A percentile compares a stretch with the other conserved stretches of the same genome.
phyloP scores from a whole-genome alignment of 495 filamentous ascomycete genomes.

The Aspergillus biplanus region DNA sequence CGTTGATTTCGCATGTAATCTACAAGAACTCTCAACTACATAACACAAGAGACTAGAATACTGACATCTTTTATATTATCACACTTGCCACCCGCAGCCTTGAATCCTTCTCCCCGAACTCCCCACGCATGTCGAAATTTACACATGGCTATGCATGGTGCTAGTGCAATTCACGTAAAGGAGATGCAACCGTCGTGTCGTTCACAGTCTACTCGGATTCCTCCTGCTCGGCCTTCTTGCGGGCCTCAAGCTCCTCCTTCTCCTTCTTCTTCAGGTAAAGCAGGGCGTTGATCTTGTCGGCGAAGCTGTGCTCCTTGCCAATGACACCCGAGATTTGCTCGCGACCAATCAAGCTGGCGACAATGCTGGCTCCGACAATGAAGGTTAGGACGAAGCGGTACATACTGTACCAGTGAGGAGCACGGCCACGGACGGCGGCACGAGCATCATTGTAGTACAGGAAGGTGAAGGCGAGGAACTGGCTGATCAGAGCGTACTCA shows the following conservation, averaged over 20 bases:
- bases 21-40: constrained; percentile 28
- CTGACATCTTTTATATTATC: constrained; percentile 25
- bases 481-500: constrained; percentile 85
- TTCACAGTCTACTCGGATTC: constrained; percentile 46
- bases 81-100: constrained; percentile 10
- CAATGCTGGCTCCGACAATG: constrained; percentile 83
- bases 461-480: constrained; percentile 86
- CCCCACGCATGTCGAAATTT: neutral
- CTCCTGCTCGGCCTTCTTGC: constrained; percentile 49
- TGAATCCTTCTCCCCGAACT: constrained; percentile 4
- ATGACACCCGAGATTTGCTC: constrained; percentile 75
- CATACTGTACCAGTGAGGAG: constrained; percentile 87
- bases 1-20: constrained; percentile 29
- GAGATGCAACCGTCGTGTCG: neutral
- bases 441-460: constrained; percentile 88
- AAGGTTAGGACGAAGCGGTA: constrained; percentile 98
- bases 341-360: constrained; percentile 83
- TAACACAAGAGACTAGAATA: constrained; percentile 18
- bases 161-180: neutral
- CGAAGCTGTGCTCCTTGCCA: constrained; percentile 45
- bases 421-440: constrained; percentile 76
- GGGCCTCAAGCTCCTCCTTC: constrained; percentile 63
- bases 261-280: constrained; percentile 62
- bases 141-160: neutral
- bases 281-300: constrained; percentile 68